Percentiles rank a stretch among this genome's conserved stretches.
phyloP scores from a whole-genome alignment of 2,329 filamentous ascomycete genomes.

The Calonectria fujianensis region DNA sequence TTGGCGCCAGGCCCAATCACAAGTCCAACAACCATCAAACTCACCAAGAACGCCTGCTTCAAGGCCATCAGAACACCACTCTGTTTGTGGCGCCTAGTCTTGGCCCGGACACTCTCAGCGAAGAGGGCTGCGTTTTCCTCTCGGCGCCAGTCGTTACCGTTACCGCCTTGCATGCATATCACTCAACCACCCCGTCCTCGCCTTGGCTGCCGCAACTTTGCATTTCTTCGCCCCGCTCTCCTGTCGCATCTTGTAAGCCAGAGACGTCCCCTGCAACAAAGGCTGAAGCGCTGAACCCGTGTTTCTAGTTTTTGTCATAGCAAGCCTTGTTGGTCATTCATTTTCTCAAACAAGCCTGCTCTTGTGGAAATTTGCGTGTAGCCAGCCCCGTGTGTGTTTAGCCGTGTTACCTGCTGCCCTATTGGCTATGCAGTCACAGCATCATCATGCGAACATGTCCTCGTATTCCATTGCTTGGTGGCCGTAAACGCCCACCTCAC shows the following conservation, averaged over 20 bases:
- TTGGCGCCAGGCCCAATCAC: conserved; percentile 1
- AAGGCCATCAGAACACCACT: neutral
- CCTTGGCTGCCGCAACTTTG: neutral
- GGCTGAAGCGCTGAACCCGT: conserved; percentile 2
- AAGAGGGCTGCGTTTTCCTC: neutral
- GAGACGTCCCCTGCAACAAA: neutral
- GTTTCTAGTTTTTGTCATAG: conserved; percentile 7
- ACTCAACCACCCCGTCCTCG: neutral
- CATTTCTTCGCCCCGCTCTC: neutral
- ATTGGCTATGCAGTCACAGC: conserved; percentile 42
- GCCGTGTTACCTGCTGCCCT: neutral
- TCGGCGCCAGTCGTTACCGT: neutral
- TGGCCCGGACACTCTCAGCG: neutral
- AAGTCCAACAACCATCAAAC: neutral
- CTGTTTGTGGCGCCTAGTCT: neutral
- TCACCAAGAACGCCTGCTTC: neutral
- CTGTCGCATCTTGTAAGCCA: conserved; percentile 11
- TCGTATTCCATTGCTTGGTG: conserved; percentile 41
- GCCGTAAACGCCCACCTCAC: conserved; percentile 37
- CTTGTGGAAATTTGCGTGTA: conserved; percentile 13
- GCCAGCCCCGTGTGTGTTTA: conserved; percentile 2
- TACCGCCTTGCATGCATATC: neutral
- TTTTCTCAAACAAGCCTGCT: neutral
- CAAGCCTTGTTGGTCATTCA: neutral
- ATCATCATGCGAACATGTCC: conserved; percentile 54